Evolutionary conservation across 139 green algal species (phyloP).

Genomic region (Ettlia oleoabundans): DNA sequence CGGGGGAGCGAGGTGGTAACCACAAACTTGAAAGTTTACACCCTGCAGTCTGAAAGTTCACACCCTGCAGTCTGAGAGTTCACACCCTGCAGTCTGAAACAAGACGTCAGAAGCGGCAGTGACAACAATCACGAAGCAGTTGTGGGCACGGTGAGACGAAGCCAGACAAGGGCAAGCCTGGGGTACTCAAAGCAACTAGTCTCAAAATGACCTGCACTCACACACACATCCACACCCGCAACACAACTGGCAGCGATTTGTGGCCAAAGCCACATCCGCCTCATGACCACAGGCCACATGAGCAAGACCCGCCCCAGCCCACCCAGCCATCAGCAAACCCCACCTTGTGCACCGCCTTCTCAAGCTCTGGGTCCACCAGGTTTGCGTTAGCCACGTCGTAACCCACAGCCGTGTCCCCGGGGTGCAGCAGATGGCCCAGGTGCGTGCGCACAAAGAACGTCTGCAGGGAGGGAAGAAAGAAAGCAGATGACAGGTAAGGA

Average conservation of each 20-base stretch:
- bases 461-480: not conserved
- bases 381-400: slow-evolving; percentile 90
- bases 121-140: not conserved
- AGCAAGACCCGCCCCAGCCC: not conserved
- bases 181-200: too few species aligned
- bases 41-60: too few species aligned
- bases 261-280: too few species aligned
- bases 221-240: too few species aligned
- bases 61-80: not conserved
- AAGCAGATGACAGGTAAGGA: not conserved
- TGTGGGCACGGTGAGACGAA: too few species aligned
- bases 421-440: slow-evolving; percentile 86
- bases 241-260: too few species aligned
- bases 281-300: not conserved
- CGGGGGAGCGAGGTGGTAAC: too few species aligned
- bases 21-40: too few species aligned
- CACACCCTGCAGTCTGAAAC: too few species aligned
- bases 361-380: slow-evolving; percentile 78
- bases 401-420: slow-evolving; percentile 87
- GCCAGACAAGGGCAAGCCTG: too few species aligned
- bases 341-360: slow-evolving; percentile 62
- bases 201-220: too few species aligned
- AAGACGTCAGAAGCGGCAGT: not conserved
- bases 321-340: not conserved
- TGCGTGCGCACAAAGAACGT: slow-evolving; percentile 82